phyloP scores from a whole-genome alignment of 352 stramenopile species.

The Hyphochytrium catenoides region DNA sequence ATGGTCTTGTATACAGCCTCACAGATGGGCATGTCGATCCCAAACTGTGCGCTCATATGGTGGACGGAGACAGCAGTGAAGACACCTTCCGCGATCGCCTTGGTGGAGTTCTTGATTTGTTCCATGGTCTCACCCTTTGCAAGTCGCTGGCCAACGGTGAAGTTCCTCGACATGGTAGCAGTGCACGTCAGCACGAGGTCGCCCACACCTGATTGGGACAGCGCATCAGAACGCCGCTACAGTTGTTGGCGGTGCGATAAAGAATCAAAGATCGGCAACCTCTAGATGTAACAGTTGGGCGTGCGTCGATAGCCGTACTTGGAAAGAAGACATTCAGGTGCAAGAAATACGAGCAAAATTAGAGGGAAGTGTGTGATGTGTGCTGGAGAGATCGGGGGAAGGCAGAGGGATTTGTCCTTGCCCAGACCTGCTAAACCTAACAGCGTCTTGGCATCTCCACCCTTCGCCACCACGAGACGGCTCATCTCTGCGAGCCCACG shows the following conservation, averaged over 20 bases:
- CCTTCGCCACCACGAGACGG: slow-evolving; percentile 80
- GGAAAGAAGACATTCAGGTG: no score
- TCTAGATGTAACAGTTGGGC: no score
- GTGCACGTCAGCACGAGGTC: slow-evolving; percentile 93
- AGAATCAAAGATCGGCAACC: no score
- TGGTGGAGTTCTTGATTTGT: slow-evolving; percentile 67
- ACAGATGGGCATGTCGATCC: slow-evolving; percentile 72
- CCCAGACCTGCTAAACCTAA: slow-evolving; percentile 70
- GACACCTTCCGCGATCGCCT: slow-evolving; percentile 73
- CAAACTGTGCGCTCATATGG: slow-evolving; percentile 64
- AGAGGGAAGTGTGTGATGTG: no score
- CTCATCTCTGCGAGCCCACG: slow-evolving; percentile 85
- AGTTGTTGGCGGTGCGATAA: no score
- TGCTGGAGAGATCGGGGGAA: neutral
- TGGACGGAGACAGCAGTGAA: slow-evolving; percentile 79
- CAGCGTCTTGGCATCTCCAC: slow-evolving; percentile 78
- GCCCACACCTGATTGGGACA: slow-evolving; percentile 23
- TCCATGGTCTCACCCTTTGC: slow-evolving; percentile 71
- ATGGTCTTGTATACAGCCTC: no score
- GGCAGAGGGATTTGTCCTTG: no score
- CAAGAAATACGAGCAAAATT: no score
- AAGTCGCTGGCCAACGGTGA: slow-evolving; percentile 77
- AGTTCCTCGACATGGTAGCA: slow-evolving; percentile 80
- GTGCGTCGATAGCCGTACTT: no score
- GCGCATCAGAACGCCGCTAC: no score